A percentile compares a stretch with the other conserved stretches of the same genome.
phyloP scores from a whole-genome alignment of 2,329 filamentous ascomycete species.

The Cylindrodendrum hubeiense region DNA sequence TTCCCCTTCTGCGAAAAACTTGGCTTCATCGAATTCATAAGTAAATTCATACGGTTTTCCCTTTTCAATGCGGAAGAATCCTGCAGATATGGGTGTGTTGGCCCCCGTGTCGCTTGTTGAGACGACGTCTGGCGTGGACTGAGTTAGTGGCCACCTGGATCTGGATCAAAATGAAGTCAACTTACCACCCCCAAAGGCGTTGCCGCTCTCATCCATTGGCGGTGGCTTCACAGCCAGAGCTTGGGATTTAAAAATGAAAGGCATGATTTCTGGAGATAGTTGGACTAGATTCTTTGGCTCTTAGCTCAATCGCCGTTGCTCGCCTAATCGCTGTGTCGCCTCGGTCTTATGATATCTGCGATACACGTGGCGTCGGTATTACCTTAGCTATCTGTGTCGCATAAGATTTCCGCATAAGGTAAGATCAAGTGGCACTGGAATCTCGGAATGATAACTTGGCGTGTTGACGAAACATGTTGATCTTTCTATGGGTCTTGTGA shows the following conservation, averaged over 20 bases:
- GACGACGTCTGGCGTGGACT: conserved; percentile 2
- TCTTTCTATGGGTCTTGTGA: background rate
- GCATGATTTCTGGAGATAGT: conserved; percentile 2
- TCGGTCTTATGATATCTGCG: background rate
- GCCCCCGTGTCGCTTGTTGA: conserved; percentile 11
- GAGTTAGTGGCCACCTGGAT: background rate
- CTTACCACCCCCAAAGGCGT: conserved; percentile 8
- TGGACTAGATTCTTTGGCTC: background rate
- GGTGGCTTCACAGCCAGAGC: conserved; percentile 9
- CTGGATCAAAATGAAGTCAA: background rate
- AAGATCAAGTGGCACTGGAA: background rate
- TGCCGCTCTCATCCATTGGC: background rate
- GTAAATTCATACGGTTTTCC: conserved; percentile 6
- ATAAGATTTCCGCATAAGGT: conserved; percentile 20
- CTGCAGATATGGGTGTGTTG: conserved; percentile 12
- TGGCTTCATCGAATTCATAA: conserved; percentile 22
- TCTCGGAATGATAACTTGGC: background rate
- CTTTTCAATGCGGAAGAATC: conserved; percentile 24
- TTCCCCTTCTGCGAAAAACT: conserved; percentile 13
- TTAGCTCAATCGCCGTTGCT: background rate
- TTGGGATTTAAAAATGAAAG: conserved; percentile 6
- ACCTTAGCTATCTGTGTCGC: conserved; percentile 4
- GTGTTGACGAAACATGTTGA: background rate
- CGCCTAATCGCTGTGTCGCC: background rate
- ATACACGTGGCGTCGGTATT: background rate